Conservation (phyloP, 108 stramenopile species). For the Cyclotella kingstonii region DNA sequence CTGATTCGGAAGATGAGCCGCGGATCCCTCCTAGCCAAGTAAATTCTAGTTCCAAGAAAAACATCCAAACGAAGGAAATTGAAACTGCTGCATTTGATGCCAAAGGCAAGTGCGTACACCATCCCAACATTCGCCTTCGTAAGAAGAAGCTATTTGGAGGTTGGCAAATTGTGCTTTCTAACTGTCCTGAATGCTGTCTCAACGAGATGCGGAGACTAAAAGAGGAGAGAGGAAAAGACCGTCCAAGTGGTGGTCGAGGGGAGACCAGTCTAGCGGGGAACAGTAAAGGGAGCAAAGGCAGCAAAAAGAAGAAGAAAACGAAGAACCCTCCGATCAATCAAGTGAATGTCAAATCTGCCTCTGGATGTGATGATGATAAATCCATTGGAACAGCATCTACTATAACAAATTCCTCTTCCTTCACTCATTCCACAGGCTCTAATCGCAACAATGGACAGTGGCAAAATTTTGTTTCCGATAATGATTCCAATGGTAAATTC, state of each 20-base stretch:
- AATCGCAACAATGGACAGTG: slow-evolving; percentile 7
- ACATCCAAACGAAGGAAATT: neutral
- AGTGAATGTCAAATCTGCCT: slow-evolving; percentile 1
- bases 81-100: slow-evolving; percentile 26
- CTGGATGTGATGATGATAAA: slow-evolving; percentile 14
- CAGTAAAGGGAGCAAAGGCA: slow-evolving; percentile 5
- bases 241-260: slow-evolving; percentile 4
- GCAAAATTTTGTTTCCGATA: slow-evolving; percentile 22
- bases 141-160: slow-evolving; percentile 28
- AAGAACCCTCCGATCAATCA: slow-evolving; percentile 25
- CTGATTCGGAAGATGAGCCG: slow-evolving; percentile 13
- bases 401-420: slow-evolving; percentile 31
- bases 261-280: neutral
- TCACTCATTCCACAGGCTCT: slow-evolving; percentile 17
- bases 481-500: neutral
- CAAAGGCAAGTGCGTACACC: slow-evolving; percentile 31
- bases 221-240: slow-evolving; percentile 5
- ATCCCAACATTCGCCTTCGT: slow-evolving; percentile 25
- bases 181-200: slow-evolving; percentile 44
- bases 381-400: slow-evolving; percentile 38
- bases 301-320: slow-evolving; percentile 28
- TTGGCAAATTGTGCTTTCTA: slow-evolving; percentile 23
- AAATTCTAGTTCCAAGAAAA: neutral
- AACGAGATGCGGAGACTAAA: slow-evolving; percentile 35
- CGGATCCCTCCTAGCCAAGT: too few relatives aligned